Evolutionary conservation across 176 grass and related monocot genomes (phyloP).

Genomic region (Cenchrus purpureus): DNA sequence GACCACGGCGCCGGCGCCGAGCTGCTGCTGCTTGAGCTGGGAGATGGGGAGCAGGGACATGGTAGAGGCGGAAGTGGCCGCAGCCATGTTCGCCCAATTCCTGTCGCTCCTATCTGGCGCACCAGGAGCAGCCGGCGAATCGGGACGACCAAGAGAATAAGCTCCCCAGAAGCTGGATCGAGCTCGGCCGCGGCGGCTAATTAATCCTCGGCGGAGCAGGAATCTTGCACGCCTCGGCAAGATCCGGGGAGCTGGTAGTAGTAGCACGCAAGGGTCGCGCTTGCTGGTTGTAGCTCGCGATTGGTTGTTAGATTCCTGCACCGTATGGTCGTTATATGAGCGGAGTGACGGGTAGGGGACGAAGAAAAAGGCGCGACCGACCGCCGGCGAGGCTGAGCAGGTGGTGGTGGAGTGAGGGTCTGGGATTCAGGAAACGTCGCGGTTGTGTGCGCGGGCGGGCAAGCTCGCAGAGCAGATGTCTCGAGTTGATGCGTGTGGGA

Average conservation of each 20-base stretch:
- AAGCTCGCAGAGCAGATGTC: neutral
- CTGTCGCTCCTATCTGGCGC: neutral
- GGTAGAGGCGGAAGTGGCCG: slow-evolving; percentile 37
- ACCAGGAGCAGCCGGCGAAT: neutral
- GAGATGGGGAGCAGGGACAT: slow-evolving; percentile 62
- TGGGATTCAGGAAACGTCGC: slow-evolving; percentile 46
- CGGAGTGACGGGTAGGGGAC: neutral
- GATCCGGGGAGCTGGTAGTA: neutral
- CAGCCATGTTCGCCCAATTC: slow-evolving; percentile 24
- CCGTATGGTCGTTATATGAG: slow-evolving; percentile 37
- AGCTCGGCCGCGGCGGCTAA: neutral
- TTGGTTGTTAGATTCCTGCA: slow-evolving; percentile 27
- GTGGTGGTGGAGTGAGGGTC: slow-evolving; percentile 37
- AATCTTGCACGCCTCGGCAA: slow-evolving; percentile 46
- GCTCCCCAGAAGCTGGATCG: neutral
- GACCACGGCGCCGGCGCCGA: slow-evolving; percentile 28
- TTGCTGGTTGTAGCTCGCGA: neutral
- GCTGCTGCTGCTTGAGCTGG: slow-evolving; percentile 54
- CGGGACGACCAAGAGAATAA: neutral
- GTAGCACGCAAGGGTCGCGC: neutral
- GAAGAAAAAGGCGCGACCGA: neutral
- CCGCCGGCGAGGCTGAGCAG: neutral
- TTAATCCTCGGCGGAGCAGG: slow-evolving; percentile 21
- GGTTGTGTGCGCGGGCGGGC: slow-evolving; percentile 36
- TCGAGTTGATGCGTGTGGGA: slow-evolving; percentile 2